These are phyloP conservation scores for Leccinum angustisporum DNA, from an alignment of 1,284 basidiomycete genomes.

Conservation along the genomic window DNA sequence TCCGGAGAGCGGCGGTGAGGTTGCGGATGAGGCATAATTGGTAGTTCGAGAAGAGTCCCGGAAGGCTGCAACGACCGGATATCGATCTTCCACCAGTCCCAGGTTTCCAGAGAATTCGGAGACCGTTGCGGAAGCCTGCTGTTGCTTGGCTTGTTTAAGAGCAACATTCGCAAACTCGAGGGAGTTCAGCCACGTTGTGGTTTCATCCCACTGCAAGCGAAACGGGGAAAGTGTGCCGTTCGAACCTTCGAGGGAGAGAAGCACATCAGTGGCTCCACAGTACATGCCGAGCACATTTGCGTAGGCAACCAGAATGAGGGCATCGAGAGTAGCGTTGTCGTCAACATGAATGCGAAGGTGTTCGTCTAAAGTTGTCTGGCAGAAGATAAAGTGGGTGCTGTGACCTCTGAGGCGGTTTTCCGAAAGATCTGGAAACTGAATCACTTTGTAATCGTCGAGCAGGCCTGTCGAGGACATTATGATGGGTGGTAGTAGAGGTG, in stretches of 20 bases:
- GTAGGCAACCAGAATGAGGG: conserved; percentile 34
- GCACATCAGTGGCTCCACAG: conserved; percentile 39
- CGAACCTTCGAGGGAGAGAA: conserved; percentile 35
- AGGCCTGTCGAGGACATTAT: conserved; percentile 12
- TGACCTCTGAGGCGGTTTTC: conserved; percentile 26
- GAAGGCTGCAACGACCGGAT: conserved; percentile 20
- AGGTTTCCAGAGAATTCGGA: conserved; percentile 13
- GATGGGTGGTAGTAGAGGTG: neutral
- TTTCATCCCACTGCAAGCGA: conserved; percentile 39
- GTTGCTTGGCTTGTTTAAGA: conserved; percentile 18
- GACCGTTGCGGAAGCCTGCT: conserved; percentile 8
- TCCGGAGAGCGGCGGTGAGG: neutral
- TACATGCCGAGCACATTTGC: conserved; percentile 42
- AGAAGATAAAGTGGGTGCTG: conserved; percentile 2
- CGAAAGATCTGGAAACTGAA: conserved; percentile 40
- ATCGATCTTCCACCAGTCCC: conserved; percentile 20
- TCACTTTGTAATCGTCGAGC: conserved; percentile 31
- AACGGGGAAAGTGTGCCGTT: conserved; percentile 27
- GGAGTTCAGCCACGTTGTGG: conserved; percentile 35
- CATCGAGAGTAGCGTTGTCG: conserved; percentile 9
- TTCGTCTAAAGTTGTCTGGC: conserved; percentile 8
- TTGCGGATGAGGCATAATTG: neutral
- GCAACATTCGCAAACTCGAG: conserved; percentile 21
- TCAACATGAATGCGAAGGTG: neutral
- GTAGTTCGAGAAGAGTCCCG: conserved; percentile 6